Evolutionary conservation across 108 stramenopile species (phyloP).

Genomic region (Fistulifera solaris): DNA sequence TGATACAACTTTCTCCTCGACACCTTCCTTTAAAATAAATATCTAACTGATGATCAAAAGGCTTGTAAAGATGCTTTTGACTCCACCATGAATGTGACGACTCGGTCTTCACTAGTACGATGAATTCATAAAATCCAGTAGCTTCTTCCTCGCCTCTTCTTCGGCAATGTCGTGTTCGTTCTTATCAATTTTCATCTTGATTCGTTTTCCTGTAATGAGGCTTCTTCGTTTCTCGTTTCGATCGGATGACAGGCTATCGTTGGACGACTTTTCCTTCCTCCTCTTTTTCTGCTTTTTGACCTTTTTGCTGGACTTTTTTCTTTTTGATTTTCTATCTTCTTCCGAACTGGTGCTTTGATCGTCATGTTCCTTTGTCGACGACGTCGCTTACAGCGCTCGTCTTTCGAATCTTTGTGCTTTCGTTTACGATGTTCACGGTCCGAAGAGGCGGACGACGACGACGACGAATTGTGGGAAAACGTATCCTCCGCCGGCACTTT

Average conservation of each 20-base stretch:
- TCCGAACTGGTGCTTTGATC: background rate
- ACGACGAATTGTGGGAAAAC: too few species aligned
- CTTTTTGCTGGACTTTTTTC: background rate
- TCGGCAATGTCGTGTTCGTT: constrained; percentile 67
- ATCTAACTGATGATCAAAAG: constrained; percentile 33
- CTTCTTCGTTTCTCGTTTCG: constrained; percentile 30
- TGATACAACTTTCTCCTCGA: background rate
- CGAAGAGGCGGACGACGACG: too few species aligned
- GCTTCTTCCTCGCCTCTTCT: constrained; percentile 62
- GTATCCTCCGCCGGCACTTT: too few species aligned
- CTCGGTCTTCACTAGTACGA: constrained; percentile 29
- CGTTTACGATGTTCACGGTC: too few species aligned
- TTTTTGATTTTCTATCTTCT: background rate
- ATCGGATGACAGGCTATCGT: background rate
- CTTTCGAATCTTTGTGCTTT: too few species aligned
- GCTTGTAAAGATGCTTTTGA: constrained; percentile 26
- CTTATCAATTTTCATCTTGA: constrained; percentile 80
- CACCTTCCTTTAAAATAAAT: constrained; percentile 12
- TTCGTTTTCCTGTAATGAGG: constrained; percentile 70
- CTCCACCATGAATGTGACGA: constrained; percentile 38
- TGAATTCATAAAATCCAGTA: constrained; percentile 79
- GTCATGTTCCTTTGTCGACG: too few species aligned
- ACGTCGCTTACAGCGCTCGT: too few species aligned
- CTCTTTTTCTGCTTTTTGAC: background rate
- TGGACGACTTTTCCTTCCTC: background rate